phyloP scores from a whole-genome alignment of 176 grass and related monocot genomes.

The Bolboschoenus planiculmis region DNA sequence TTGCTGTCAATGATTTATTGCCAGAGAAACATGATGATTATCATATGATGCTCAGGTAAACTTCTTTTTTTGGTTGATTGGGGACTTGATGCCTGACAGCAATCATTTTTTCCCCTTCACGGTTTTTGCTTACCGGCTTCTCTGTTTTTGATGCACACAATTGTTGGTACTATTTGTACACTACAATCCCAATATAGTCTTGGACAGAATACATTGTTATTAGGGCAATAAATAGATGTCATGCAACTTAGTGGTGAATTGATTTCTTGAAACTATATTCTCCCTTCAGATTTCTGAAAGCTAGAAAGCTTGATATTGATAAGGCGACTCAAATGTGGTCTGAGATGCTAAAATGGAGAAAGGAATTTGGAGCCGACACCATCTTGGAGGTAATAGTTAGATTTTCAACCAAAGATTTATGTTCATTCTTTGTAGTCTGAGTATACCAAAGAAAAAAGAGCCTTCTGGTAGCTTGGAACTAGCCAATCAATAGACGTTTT shows the following conservation, averaged over 20 bases:
- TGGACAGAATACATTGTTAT: background rate
- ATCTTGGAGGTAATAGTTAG: constrained; percentile 63
- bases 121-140: background rate
- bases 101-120: background rate
- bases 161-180: background rate
- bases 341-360: constrained; percentile 93
- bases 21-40: constrained; percentile 89
- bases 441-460: background rate
- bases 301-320: constrained; percentile 78
- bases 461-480: background rate
- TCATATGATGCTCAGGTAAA: constrained; percentile 83
- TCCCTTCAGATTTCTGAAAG: constrained; percentile 69
- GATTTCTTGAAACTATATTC: background rate
- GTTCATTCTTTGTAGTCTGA: background rate
- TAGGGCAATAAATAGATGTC: background rate
- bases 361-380: constrained; percentile 77
- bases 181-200: background rate
- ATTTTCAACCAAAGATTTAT: background rate
- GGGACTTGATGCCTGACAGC: background rate
- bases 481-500: background rate
- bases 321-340: constrained; percentile 94
- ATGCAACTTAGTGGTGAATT: background rate
- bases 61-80: background rate
- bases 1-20: constrained; percentile 51
- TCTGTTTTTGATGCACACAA: constrained; percentile 7